Conservation (phyloP, 2,329 filamentous ascomycete species). For the Colletotrichum magnum region DNA sequence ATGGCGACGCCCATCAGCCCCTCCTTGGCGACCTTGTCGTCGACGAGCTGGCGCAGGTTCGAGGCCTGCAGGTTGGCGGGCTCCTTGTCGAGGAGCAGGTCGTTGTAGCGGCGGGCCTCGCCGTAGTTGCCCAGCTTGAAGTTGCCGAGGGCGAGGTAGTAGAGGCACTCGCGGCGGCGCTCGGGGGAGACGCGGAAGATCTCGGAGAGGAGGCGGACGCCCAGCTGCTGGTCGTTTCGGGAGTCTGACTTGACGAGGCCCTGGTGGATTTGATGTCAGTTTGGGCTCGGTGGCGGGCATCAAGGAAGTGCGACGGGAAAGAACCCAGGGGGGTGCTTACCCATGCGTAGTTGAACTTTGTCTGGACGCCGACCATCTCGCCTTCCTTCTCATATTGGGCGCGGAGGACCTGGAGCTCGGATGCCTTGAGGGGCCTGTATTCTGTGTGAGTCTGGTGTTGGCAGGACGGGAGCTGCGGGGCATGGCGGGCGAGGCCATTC, state of each 20-base stretch:
- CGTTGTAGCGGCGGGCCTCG: slow-evolving; percentile 95
- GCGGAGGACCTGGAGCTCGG: slow-evolving; percentile 92
- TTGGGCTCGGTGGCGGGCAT: neutral
- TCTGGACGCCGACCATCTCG: slow-evolving; percentile 96
- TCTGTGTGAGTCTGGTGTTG: slow-evolving; percentile 16
- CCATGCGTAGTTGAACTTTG: slow-evolving; percentile 99
- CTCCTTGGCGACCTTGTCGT: slow-evolving; percentile 96
- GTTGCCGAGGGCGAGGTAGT: slow-evolving; percentile 97
- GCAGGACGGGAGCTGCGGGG: neutral
- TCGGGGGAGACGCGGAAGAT: slow-evolving; percentile 96
- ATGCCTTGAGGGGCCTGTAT: slow-evolving; percentile 85
- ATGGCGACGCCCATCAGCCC: slow-evolving; percentile 95
- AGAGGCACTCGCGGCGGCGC: slow-evolving; percentile 95
- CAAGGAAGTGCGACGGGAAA: slow-evolving; percentile 28
- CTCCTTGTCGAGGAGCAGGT: slow-evolving; percentile 90
- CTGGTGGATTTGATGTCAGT: slow-evolving; percentile 58
- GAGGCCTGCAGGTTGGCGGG: slow-evolving; percentile 91
- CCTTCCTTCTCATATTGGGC: slow-evolving; percentile 98
- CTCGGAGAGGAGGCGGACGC: slow-evolving; percentile 92
- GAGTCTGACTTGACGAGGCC: slow-evolving; percentile 93
- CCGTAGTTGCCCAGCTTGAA: slow-evolving; percentile 99
- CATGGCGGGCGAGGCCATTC: neutral
- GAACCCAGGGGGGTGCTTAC: too few species aligned
- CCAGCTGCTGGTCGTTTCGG: slow-evolving; percentile 91
- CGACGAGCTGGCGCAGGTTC: slow-evolving; percentile 88